phyloP scores from a whole-genome alignment of 1,139 yeast genomes.

The Blastobotrys elegans region DNA sequence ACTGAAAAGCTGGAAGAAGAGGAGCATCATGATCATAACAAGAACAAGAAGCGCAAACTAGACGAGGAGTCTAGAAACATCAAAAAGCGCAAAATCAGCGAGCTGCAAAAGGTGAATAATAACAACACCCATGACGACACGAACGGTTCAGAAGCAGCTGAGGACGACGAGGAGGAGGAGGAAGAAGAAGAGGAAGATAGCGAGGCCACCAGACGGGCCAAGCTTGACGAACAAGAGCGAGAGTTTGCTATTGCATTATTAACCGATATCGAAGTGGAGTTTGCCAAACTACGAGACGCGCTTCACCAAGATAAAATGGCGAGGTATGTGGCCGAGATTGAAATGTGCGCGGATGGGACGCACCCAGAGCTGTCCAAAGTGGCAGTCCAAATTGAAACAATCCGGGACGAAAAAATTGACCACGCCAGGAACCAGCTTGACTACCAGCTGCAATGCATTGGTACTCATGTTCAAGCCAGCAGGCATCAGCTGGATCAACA shows the following conservation, averaged over 20 bases:
- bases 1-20: constrained; percentile 62
- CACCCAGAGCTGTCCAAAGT: constrained; percentile 76
- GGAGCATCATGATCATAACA: constrained; percentile 5
- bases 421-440: constrained; percentile 65
- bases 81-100: constrained; percentile 12
- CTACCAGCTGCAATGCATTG: constrained; percentile 71
- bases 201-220: constrained; percentile 8
- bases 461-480: constrained; percentile 73
- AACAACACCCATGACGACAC: constrained; percentile 11
- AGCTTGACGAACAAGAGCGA: constrained; percentile 33
- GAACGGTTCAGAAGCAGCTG: constrained; percentile 7
- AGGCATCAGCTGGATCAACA: constrained; percentile 84
- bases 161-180: constrained; percentile 9
- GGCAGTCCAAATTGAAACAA: constrained; percentile 65
- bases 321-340: constrained; percentile 74
- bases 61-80: constrained; percentile 1
- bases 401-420: constrained; percentile 62
- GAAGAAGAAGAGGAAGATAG: constrained; percentile 12
- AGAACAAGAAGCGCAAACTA: constrained; percentile 2
- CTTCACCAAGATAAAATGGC: constrained; percentile 51
- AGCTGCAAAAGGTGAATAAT: constrained; percentile 15
- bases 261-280: constrained; percentile 74
- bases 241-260: constrained; percentile 63
- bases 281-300: constrained; percentile 78
- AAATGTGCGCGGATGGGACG: constrained; percentile 80